phyloP scores from a whole-genome alignment of 164 flowering plant species.

The Aristolochia fimbriata region DNA sequence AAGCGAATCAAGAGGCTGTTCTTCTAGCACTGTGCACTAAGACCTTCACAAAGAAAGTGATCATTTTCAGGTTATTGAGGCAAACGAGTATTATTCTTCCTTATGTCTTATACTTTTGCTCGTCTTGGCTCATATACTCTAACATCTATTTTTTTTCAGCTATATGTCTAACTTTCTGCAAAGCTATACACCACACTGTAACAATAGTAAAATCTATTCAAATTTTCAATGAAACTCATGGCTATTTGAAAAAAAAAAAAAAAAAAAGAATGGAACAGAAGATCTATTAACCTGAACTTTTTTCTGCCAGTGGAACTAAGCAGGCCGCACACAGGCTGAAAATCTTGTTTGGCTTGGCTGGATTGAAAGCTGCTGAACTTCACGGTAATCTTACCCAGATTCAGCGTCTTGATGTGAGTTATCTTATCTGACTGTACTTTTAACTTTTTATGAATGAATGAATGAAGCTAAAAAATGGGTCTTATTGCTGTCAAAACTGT shows the following conservation, averaged over 20 bases:
- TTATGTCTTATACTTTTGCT: background rate
- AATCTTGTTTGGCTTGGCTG: slow-evolving; percentile 81
- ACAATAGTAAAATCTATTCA: too few species aligned
- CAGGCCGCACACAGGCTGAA: slow-evolving; percentile 89
- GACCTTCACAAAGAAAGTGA: slow-evolving; percentile 78
- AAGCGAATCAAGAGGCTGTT: slow-evolving; percentile 88
- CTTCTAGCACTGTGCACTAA: slow-evolving; percentile 86
- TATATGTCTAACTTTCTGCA: too few species aligned
- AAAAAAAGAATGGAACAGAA: too few species aligned
- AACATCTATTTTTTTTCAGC: too few species aligned
- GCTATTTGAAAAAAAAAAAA: too few species aligned
- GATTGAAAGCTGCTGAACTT: slow-evolving; percentile 87
- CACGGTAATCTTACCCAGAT: slow-evolving; percentile 94
- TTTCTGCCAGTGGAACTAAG: slow-evolving; percentile 75
- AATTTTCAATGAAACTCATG: too few species aligned
- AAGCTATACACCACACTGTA: too few species aligned
- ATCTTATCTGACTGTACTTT: background rate
- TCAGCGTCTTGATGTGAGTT: slow-evolving; percentile 87
- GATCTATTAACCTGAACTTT: slow-evolving; percentile 6
- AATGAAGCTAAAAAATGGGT: background rate
- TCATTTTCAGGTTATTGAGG: slow-evolving; percentile 65
- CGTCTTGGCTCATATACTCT: background rate
- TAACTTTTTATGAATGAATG: background rate
- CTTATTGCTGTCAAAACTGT: background rate
- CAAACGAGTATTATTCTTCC: background rate